Percentiles rank a stretch among this genome's conserved stretches.
Evolutionary conservation across 306 rosid genomes (phyloP).

Genomic region (Alnus glutinosa): DNA sequence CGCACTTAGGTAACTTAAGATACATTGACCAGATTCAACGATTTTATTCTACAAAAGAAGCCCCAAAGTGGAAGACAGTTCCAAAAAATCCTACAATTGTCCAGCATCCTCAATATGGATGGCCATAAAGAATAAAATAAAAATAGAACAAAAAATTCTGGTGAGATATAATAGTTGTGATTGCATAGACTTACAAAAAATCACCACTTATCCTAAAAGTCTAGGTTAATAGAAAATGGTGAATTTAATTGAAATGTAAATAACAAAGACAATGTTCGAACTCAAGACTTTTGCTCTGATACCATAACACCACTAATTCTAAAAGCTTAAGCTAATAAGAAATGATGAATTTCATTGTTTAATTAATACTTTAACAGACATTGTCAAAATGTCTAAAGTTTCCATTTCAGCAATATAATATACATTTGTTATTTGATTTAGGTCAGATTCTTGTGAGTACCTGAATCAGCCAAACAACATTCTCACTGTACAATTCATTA

Average conservation of each 20-base stretch:
- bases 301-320: too few relatives aligned
- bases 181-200: background rate
- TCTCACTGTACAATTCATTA: constrained; percentile 86
- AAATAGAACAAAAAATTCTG: background rate
- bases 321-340: too few relatives aligned
- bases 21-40: background rate
- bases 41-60: constrained; percentile 9
- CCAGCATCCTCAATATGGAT: background rate
- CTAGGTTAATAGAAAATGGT: too few relatives aligned
- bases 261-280: too few relatives aligned
- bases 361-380: background rate
- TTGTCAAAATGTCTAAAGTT: constrained; percentile 3
- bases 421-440: constrained; percentile 8
- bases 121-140: background rate
- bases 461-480: constrained; percentile 99
- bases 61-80: constrained; percentile 10
- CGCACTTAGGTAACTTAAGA: constrained; percentile 4
- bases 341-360: too few relatives aligned
- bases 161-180: background rate
- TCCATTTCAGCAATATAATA: constrained; percentile 4
- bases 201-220: too few relatives aligned
- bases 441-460: constrained; percentile 37
- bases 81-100: background rate
- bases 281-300: too few relatives aligned
- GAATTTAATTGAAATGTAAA: too few relatives aligned